Evolutionary conservation across 805 yeast species (phyloP).

Genomic region (Torulaspora gathmanii): DNA sequence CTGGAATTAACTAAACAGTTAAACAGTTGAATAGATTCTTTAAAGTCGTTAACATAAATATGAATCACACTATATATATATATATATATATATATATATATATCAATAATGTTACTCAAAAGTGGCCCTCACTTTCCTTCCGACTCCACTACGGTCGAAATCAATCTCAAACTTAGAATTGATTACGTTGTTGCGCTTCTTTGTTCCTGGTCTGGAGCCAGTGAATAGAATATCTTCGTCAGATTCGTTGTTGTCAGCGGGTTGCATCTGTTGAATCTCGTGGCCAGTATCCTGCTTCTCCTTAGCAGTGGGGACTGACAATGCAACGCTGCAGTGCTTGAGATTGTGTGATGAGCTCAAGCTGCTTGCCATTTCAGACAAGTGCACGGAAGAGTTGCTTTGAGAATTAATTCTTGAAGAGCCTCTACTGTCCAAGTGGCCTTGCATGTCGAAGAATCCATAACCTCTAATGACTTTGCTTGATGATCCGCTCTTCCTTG

Average conservation of each 20-base stretch:
- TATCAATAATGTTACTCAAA: slow-evolving; percentile 3
- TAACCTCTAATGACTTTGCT: slow-evolving; percentile 16
- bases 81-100: neutral
- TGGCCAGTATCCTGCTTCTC: slow-evolving; percentile 31
- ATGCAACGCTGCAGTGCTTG: slow-evolving; percentile 21
- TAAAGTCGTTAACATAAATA: slow-evolving; percentile 3
- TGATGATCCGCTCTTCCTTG: slow-evolving; percentile 6
- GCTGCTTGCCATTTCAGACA: slow-evolving; percentile 18
- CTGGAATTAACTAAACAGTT: slow-evolving; percentile 23
- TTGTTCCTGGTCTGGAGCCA: slow-evolving; percentile 16
- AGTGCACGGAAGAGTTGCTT: slow-evolving; percentile 16
- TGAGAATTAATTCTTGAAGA: slow-evolving; percentile 19
- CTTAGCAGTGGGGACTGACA: slow-evolving; percentile 26
- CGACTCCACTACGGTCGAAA: slow-evolving; percentile 41
- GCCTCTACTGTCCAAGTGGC: slow-evolving; percentile 27
- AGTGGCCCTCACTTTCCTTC: slow-evolving; percentile 35
- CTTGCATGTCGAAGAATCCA: slow-evolving; percentile 30
- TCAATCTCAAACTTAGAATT: slow-evolving; percentile 36
- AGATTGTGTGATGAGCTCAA: slow-evolving; percentile 2
- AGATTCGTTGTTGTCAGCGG: slow-evolving; percentile 6
- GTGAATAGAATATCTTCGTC: slow-evolving; percentile 4
- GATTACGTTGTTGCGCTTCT: slow-evolving; percentile 23
- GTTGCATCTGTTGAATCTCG: slow-evolving; percentile 25
- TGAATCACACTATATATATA: neutral
- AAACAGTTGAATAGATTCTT: neutral